Evolutionary conservation across 1,284 basidiomycete species (phyloP).

Genomic region (Marasmius fiardii): DNA sequence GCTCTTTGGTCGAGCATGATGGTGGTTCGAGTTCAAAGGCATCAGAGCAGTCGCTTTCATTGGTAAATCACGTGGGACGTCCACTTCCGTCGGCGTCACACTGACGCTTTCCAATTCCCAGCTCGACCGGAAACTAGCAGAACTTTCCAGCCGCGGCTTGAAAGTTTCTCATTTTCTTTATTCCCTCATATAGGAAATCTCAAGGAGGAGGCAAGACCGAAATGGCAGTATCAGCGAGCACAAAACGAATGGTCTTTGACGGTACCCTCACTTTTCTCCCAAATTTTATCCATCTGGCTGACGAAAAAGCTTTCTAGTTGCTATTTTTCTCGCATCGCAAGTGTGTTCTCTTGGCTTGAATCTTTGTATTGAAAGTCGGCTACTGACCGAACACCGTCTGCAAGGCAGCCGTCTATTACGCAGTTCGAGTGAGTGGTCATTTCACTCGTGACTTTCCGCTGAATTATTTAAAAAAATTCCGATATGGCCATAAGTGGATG

Average conservation of each 20-base stretch:
- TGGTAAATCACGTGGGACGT: too few species aligned
- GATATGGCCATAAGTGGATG: constrained; percentile 34
- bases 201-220: not conserved
- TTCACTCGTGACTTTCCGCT: not conserved
- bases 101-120: too few species aligned
- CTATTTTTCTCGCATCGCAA: constrained; percentile 60
- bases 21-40: too few species aligned
- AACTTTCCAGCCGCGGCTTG: too few species aligned
- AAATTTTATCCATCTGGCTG: not conserved
- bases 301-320: constrained; percentile 29
- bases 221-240: not conserved
- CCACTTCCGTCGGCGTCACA: too few species aligned
- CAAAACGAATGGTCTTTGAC: not conserved
- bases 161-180: too few species aligned
- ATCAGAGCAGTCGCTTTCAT: too few species aligned
- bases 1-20: too few species aligned
- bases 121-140: too few species aligned
- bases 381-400: not conserved
- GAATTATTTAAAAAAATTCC: too few species aligned
- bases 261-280: not conserved
- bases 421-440: constrained; percentile 36
- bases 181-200: not conserved
- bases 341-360: constrained; percentile 42
- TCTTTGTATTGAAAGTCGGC: constrained; percentile 2
- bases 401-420: constrained; percentile 50